Base-by-base conservation (phyloP, 2,329 filamentous ascomycete species). In the Dactylonectria macrodidyma region DNA sequence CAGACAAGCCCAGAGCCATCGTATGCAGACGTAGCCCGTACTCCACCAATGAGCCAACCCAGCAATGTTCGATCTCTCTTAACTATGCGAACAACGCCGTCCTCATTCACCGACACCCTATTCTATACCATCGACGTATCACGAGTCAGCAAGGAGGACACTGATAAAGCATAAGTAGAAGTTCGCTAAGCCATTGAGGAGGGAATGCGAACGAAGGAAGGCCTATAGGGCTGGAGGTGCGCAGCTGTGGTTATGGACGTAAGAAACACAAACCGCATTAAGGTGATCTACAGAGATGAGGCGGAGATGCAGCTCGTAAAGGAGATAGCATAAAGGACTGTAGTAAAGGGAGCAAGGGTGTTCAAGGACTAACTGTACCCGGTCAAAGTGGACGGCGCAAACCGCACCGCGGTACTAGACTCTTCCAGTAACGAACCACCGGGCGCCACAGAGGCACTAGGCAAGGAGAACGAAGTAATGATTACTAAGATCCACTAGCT, bases 401-500 rank as follows among this genome's bases (percentile, higher is more conserved):
- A 67, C 62, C 68, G 68, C 30, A 68, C 65, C 38, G 74, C 65
- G 3, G 65, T 76, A 3, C 50, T 74, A 7, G 68, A 77, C 47
- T 51, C 72, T 44, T 59, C 65, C 7, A 56, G 65, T 14, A 70
- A 70, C 26, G 50, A 72, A 14, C 62, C 48, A 19, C 26, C 65
- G 9, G 70, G 60, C 19, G 70, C 62, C 11, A 62, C 59, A 2
- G 70, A 76, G 54, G 69, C 60, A 19, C 62, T 76, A 9, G 61
- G 72, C n/a, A 52, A 47, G 4, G 73, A 76, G 51, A 77, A 77
- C 46, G 64, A 76, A 6, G 58, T 63, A n/a, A 57, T 33, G 19
- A 65, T 76, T 47, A 69, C 68, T 3, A 77, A 74, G 60, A 73
- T 77, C 12, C 41, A 47, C 33, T 76, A 66, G 73, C 71, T 77